These are phyloP conservation scores for Ogataea pilisensis DNA, from an alignment of 805 yeast species.

Conservation along the genomic window DNA sequence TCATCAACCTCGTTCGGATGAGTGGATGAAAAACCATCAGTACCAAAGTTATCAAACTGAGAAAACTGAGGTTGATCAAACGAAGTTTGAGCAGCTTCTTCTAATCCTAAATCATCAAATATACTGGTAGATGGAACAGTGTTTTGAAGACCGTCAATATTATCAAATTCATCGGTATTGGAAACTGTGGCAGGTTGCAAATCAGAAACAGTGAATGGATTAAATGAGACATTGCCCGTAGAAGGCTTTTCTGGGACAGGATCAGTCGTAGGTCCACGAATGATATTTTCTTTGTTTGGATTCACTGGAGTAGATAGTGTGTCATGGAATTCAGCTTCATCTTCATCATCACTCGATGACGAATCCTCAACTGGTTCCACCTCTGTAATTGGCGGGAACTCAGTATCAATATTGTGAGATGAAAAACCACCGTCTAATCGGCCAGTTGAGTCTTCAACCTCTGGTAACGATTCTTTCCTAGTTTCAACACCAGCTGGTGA, in stretches of 20 bases:
- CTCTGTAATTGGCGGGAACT: slow-evolving; percentile 62
- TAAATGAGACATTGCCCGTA: slow-evolving; percentile 14
- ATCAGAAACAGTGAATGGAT: slow-evolving; percentile 21
- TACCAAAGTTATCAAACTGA: slow-evolving; percentile 29
- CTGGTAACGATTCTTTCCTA: not conserved
- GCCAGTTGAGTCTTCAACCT: not conserved
- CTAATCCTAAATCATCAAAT: slow-evolving; percentile 35
- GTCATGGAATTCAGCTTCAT: slow-evolving; percentile 32
- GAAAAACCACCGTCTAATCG: not conserved
- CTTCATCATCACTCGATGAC: slow-evolving; percentile 37
- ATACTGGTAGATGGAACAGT: slow-evolving; percentile 11
- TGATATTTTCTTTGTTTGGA: not conserved
- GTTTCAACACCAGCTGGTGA: not conserved
- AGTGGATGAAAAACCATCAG: slow-evolving; percentile 25
- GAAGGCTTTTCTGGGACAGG: slow-evolving; percentile 4
- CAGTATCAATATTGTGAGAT: slow-evolving; percentile 32
- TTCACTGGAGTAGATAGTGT: slow-evolving; percentile 18
- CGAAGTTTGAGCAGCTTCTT: slow-evolving; percentile 29
- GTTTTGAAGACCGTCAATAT: not conserved
- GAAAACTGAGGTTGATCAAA: slow-evolving; percentile 34
- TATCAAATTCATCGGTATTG: slow-evolving; percentile 19
- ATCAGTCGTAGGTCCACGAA: slow-evolving; percentile 2
- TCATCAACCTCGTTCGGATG: slow-evolving; percentile 51
- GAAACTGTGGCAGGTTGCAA: slow-evolving; percentile 18
- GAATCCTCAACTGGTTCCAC: slow-evolving; percentile 47